Percentiles rank a stretch among this genome's conserved stretches.
Conservation (phyloP, 2,329 filamentous ascomycete species). For the Diplocarpon rosae region DNA sequence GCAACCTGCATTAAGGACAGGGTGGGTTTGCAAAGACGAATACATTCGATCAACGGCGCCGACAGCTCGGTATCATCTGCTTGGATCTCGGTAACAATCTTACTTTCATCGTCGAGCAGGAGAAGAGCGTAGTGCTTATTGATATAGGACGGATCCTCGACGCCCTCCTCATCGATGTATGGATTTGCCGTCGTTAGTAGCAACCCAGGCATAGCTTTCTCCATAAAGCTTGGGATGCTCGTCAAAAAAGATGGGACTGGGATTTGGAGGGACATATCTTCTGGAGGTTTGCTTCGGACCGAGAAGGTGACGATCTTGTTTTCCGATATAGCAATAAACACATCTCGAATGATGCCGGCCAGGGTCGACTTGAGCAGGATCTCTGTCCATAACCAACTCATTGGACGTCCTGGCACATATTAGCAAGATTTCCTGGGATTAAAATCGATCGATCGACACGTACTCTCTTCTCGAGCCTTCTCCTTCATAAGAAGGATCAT, state of each 20-base stretch:
- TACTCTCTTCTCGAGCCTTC: constrained; percentile 58
- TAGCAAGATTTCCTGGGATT: constrained; percentile 3
- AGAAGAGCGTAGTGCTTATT: constrained; percentile 83
- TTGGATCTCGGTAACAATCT: constrained; percentile 63
- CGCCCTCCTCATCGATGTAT: constrained; percentile 55
- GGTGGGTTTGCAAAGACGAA: constrained; percentile 60
- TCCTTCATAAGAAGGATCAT: constrained; percentile 72
- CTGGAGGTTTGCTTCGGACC: constrained; percentile 47
- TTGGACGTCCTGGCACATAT: constrained; percentile 29
- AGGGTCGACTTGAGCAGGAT: constrained; percentile 65
- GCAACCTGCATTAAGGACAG: constrained; percentile 62
- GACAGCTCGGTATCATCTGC: constrained; percentile 67
- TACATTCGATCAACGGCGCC: constrained; percentile 69
- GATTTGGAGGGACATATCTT: constrained; percentile 54
- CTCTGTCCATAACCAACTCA: constrained; percentile 58
- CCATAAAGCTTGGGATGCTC: constrained; percentile 58
- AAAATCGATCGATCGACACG: constrained; percentile 1
- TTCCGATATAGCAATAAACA: constrained; percentile 70
- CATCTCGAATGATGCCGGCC: constrained; percentile 69
- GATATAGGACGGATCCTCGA: constrained; percentile 55
- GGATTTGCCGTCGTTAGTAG: constrained; percentile 84
- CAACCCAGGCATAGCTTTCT: constrained; percentile 60
- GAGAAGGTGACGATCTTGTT: constrained; percentile 80
- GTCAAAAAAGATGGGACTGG: constrained; percentile 55
- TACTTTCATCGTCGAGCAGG: constrained; percentile 71